Base-by-base conservation (phyloP, 352 stramenopile species). In the Pythium oligandrum region DNA sequence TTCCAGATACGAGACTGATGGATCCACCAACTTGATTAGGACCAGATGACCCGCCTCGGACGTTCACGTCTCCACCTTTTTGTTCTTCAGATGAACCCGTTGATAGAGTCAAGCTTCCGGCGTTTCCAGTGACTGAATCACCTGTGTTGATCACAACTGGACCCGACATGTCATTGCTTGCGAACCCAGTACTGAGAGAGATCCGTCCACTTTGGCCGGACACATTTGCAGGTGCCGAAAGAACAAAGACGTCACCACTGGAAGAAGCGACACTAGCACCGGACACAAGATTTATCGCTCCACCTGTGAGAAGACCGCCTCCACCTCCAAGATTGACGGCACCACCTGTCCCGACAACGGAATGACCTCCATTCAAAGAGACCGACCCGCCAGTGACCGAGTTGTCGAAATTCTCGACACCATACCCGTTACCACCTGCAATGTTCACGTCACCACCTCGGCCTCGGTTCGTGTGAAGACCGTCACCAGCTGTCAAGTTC, bases 381-480 rank as follows among this genome's bases (percentile, higher is more conserved):
- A 97, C 69, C 51, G 62, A 55, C 30, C 91, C 91, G 48, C 86
- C 89, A 32, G 61, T 73, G 12, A 93, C 81, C 38, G 87, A 75
- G 45, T 88, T 73, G 51, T 92, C 88, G 57, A 78, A 75, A 38
- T 85, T 86, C 40, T 77, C 57, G 8, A 81, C 49, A 35, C 91
- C 83, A 57, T 77, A 55, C 11, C 77, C 77, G 52, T 88, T 63
- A 38, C 88, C 84, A 55, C 82, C 86, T n/a, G 51, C 53, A 40
- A 98, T 71, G 4, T 62, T 69, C 11, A 97, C 70, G 36, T 63
- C 62, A 17, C 91, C 91, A 31, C 89, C 90, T 40, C 73, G 71
- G 34, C 90, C 88, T 46, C 86, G 69, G 52, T 94, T 91, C 38
- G 74, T 61, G 53, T 90, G 86, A 30, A 85, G 43, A 3, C 90